phyloP scores from a whole-genome alignment of 352 stramenopile species.

The Phytophthora podocarpi region DNA sequence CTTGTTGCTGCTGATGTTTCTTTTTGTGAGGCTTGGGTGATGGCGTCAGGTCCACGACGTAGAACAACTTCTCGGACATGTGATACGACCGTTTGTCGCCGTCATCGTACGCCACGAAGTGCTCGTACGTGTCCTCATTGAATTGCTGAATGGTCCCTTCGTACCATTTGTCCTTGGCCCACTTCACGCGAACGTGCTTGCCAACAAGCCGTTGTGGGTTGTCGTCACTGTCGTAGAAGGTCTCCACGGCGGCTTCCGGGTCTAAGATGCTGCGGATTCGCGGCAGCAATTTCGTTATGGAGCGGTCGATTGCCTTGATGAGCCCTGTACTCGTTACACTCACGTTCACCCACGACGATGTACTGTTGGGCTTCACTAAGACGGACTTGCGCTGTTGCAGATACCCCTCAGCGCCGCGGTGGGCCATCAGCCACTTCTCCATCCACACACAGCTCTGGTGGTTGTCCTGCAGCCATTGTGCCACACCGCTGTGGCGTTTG shows the following conservation, averaged over 20 bases:
- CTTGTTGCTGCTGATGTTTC: slow-evolving; percentile 25
- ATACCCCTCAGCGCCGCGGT: slow-evolving; percentile 68
- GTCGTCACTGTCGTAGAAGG: slow-evolving; percentile 91
- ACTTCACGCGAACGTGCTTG: slow-evolving; percentile 87
- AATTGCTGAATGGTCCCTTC: slow-evolving; percentile 79
- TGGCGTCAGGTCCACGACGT: slow-evolving; percentile 58
- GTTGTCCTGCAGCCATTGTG: slow-evolving; percentile 73
- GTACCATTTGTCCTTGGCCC: slow-evolving; percentile 91
- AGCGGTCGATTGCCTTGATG: slow-evolving; percentile 68
- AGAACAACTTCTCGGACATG: slow-evolving; percentile 91
- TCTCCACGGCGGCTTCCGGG: slow-evolving; percentile 46
- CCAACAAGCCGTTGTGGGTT: slow-evolving; percentile 84
- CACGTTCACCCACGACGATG: slow-evolving; percentile 79
- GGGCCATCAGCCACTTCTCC: slow-evolving; percentile 79
- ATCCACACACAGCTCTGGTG: slow-evolving; percentile 75
- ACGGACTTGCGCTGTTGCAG: slow-evolving; percentile 77
- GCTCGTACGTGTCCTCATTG: slow-evolving; percentile 81
- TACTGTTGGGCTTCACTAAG: slow-evolving; percentile 88
- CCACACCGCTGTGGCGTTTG: slow-evolving; percentile 72
- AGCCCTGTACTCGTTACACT: slow-evolving; percentile 56
- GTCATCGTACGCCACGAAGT: slow-evolving; percentile 87
- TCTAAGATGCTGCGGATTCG: slow-evolving; percentile 63
- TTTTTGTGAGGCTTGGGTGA: slow-evolving; percentile 39
- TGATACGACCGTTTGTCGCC: slow-evolving; percentile 87
- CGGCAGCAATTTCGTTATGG: slow-evolving; percentile 60